phyloP scores from a whole-genome alignment of 352 stramenopile genomes.

The Hyaloperonospora brassicae region DNA sequence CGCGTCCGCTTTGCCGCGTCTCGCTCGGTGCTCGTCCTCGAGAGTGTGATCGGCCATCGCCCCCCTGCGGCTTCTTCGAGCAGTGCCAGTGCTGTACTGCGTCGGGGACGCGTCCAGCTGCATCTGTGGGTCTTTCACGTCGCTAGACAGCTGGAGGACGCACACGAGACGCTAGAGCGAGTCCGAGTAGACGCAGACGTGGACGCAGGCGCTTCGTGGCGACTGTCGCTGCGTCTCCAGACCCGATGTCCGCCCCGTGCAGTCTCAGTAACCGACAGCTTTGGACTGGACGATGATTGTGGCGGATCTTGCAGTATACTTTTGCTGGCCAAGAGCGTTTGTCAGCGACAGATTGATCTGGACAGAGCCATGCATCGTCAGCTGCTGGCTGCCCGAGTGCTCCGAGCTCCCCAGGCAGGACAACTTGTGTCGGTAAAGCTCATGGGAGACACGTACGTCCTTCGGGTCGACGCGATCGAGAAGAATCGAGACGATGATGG shows the following conservation, averaged over 20 bases:
- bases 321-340: constrained; percentile 37
- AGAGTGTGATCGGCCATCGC: constrained; percentile 31
- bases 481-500: too few species aligned
- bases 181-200: background rate
- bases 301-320: constrained; percentile 12
- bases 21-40: constrained; percentile 19
- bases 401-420: constrained; percentile 8
- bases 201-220: constrained; percentile 3
- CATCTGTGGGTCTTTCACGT: constrained; percentile 44
- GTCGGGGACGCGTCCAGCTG: constrained; percentile 31
- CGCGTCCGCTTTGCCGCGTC: constrained; percentile 3
- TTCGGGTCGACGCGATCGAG: too few species aligned
- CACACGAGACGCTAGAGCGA: constrained; percentile 17
- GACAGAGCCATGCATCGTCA: constrained; percentile 31
- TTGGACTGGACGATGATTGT: constrained; percentile 1
- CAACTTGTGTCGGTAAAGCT: constrained; percentile 41
- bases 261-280: constrained; percentile 5
- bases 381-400: constrained; percentile 14
- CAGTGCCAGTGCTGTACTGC: constrained; percentile 12
- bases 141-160: constrained; percentile 14
- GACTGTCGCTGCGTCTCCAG: constrained; percentile 27
- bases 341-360: constrained; percentile 30
- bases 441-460: too few species aligned
- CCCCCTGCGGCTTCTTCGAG: too few species aligned
- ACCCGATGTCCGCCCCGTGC: constrained; percentile 26